Percentiles rank a stretch among this genome's conserved stretches.
These are phyloP conservation scores for Kregervanrija pseudodelftensis DNA, from an alignment of 805 yeast genomes.

Conservation along the genomic window DNA sequence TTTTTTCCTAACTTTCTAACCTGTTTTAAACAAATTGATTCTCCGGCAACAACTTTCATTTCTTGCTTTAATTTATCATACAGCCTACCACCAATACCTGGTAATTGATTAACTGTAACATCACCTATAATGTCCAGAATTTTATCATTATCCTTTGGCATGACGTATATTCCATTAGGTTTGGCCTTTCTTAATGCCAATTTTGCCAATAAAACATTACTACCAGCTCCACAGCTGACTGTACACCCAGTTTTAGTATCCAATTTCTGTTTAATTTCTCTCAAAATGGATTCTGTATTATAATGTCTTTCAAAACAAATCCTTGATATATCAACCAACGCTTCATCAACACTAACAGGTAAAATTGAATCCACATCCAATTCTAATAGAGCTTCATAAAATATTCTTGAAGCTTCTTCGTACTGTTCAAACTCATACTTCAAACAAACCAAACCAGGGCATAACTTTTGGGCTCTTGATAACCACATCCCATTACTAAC, in stretches of 20 bases:
- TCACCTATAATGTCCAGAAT: constrained; percentile 29
- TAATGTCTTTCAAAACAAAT: constrained; percentile 7
- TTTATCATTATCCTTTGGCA: constrained; percentile 22
- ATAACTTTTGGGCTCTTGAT: constrained; percentile 49
- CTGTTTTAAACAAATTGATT: constrained; percentile 31
- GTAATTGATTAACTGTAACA: constrained; percentile 38
- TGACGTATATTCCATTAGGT: constrained; percentile 57
- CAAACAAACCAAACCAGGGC: constrained; percentile 55
- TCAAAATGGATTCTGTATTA: constrained; percentile 24
- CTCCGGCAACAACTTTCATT: neutral
- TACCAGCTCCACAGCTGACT: constrained; percentile 75
- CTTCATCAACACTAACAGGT: constrained; percentile 93
- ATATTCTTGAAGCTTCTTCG: constrained; percentile 52
- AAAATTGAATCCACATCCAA: constrained; percentile 44
- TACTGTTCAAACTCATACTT: constrained; percentile 72
- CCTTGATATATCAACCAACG: constrained; percentile 55
- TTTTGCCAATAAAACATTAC: constrained; percentile 71
- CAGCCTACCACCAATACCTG: constrained; percentile 57
- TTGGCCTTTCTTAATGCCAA: constrained; percentile 68
- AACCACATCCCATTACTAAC: constrained; percentile 91
- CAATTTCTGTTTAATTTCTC: constrained; percentile 34
- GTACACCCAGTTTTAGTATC: constrained; percentile 45
- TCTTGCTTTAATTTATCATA: constrained; percentile 37
- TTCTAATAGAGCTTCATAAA: constrained; percentile 53
- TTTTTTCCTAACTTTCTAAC: constrained; percentile 29